Base-by-base conservation (phyloP, 2,329 filamentous ascomycete species). In the Diaporthe sp. region DNA sequence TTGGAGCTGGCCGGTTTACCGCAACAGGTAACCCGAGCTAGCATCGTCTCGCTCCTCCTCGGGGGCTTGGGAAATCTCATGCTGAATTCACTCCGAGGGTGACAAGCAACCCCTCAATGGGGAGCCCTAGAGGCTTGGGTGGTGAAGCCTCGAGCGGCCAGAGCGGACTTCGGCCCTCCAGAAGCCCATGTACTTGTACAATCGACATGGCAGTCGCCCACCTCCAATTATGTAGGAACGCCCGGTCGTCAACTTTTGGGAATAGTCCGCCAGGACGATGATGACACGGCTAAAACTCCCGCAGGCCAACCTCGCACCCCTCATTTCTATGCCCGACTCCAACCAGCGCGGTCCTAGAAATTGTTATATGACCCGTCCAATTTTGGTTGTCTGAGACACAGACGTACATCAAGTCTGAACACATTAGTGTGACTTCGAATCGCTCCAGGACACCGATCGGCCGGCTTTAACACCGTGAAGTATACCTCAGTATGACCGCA, bases 1-100 rank as follows among this genome's bases (percentile, higher is more conserved):
- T 34, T 15, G 25, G 31, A 49, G 65, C 28, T 12, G 6, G 25
- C 31, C 71, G 76, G 60, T 31, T 61, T 77, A 49, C 76, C 68
- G 31, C 39, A 77, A 72, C 25, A 17, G 70, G 77, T 42, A 78
- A 72, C 42, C 76, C 76, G 77, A 73, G n/a, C 47, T 39, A 53
- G 31, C 31, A 68, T 20, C 34, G 13, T 53, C 65, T 37, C 25
- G 49, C 12, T 5, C 10, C 28, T 49, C 42, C 63, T 68, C 63
- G 63, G 44, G 22, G 44, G 44, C 63, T 12, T 51, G n/a, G 22
- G 17, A 53, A 53, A 20, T 44, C 8, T 13, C 22, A 39, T n/a
- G 47, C 20, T n/a, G 63, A 39, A 25, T 37, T n/a, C 47, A 2
- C 44, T 31, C 63, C 28, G 28, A 68, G 63, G 47, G 12, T 53